Evolutionary conservation across 148 eudicot genomes (phyloP), one percentile per base, ranked within the genome.

Genomic region (Cornus kousa): DNA sequence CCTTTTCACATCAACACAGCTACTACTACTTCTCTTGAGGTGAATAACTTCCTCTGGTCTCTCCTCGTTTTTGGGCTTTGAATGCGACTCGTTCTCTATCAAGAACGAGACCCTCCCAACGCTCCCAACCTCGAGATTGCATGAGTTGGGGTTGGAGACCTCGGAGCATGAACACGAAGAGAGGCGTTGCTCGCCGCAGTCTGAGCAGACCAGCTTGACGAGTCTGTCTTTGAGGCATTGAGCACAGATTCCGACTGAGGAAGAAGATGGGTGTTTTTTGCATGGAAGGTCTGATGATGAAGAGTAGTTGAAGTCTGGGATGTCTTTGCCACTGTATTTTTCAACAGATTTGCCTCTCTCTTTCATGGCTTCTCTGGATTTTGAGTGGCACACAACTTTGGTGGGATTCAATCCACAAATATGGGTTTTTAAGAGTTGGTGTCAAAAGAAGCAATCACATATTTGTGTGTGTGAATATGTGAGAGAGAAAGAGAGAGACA

Each of bases 71-170:
- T 73, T 80, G 9, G 76, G 74, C 53, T 59, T 76, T 28, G 71
- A 48, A 6, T 48, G 39, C 3, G 39, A 7, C 5, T 94, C 97
- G 55, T 91, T 93, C 70, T 95, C 99, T 0, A 95, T 82, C 72
- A 93, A 73, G 72, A 93, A 95, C 1, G 99, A 95, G 67, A 95
- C 85, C 62, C 97, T 89, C 7, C 90, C 97, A 35, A 87, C 94
- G 75, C 87, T 81, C 6, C 91, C 95, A 0, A 84, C 83, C 48
- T 88, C 88, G 31, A 82, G 74, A 8, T 78, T 19, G 20, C 80
- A 87, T 14, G 87, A 81, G 20, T 87, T 87, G 0, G 88, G 78
- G n/a, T 83, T 75, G 0, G 97, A 85, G 66, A 79, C 68, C 22
- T 86, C 92, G 62, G 94, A 87, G 78, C 97, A 91, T 14, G 94